These are phyloP conservation scores for Globisporangium uncinulatum DNA, from an alignment of 352 stramenopile genomes.

Conservation along the genomic window DNA sequence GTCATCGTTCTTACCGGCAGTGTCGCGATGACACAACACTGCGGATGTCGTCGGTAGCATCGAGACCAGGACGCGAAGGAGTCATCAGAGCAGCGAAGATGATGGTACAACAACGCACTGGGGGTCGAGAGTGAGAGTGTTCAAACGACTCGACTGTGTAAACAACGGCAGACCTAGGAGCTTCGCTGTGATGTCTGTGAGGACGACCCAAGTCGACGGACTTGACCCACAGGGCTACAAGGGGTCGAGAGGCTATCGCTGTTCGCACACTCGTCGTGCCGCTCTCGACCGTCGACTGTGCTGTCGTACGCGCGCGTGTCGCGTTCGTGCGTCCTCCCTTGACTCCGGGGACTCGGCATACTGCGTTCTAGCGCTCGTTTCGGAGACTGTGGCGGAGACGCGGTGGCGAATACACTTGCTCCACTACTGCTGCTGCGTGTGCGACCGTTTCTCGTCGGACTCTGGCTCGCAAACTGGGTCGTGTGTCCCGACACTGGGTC, in stretches of 20 bases:
- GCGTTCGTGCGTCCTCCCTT: background rate
- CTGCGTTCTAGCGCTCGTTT: background rate
- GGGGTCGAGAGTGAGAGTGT: too few species aligned
- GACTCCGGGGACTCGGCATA: background rate
- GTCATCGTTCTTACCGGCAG: background rate
- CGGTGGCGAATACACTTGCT: background rate
- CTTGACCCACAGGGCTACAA: slow-evolving; percentile 5
- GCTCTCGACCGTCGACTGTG: slow-evolving; percentile 1
- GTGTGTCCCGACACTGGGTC: slow-evolving; percentile 38
- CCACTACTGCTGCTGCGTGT: background rate
- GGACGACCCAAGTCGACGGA: slow-evolving; percentile 4
- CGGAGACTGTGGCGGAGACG: slow-evolving; percentile 5
- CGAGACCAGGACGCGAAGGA: too few species aligned
- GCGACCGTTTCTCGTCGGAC: slow-evolving; percentile 11
- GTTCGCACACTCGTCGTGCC: background rate
- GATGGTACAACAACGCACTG: too few species aligned
- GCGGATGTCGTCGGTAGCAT: too few species aligned
- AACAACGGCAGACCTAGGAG: too few species aligned
- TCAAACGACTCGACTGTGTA: too few species aligned
- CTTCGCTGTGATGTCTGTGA: background rate
- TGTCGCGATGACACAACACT: background rate
- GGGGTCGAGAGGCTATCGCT: background rate
- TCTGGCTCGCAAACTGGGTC: slow-evolving; percentile 14
- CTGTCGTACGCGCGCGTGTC: background rate
- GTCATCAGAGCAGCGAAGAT: too few species aligned